phyloP scores from a whole-genome alignment of 306 rosid genomes.

The Mimosa pudica region DNA sequence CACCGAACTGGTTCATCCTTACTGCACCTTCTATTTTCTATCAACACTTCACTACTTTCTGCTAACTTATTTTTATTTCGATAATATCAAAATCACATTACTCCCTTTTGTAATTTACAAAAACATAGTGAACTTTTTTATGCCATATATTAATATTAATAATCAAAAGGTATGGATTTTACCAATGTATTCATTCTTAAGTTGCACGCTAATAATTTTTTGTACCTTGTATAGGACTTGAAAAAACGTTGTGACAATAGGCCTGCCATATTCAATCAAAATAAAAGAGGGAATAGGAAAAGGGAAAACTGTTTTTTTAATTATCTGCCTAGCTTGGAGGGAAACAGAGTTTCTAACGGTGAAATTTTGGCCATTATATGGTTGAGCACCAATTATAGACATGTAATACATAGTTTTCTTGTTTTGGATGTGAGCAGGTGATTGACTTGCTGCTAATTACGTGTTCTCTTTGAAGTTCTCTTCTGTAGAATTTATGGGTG shows the following conservation, averaged over 20 bases:
- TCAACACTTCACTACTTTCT: too few species aligned
- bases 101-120: too few species aligned
- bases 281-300: slow-evolving; percentile 33
- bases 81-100: too few species aligned
- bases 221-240: slow-evolving; percentile 73
- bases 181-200: slow-evolving; percentile 37
- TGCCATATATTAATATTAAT: too few species aligned
- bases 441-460: slow-evolving; percentile 18
- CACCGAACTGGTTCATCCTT: too few species aligned
- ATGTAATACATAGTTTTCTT: slow-evolving; percentile 32
- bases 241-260: slow-evolving; percentile 81
- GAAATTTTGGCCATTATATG: slow-evolving; percentile 45
- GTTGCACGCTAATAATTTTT: slow-evolving; percentile 54
- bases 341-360: slow-evolving; percentile 33
- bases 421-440: slow-evolving; percentile 9
- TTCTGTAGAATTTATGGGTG: neutral
- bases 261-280: slow-evolving; percentile 57
- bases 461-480: neutral
- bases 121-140: too few species aligned
- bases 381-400: slow-evolving; percentile 31
- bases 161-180: slow-evolving; percentile 15
- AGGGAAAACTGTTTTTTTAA: slow-evolving; percentile 34
- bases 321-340: slow-evolving; percentile 39
- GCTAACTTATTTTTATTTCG: too few species aligned
- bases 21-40: too few species aligned